Base-by-base conservation (phyloP, 2,329 filamentous ascomycete genomes). In the Trichoderma simmonsii region DNA sequence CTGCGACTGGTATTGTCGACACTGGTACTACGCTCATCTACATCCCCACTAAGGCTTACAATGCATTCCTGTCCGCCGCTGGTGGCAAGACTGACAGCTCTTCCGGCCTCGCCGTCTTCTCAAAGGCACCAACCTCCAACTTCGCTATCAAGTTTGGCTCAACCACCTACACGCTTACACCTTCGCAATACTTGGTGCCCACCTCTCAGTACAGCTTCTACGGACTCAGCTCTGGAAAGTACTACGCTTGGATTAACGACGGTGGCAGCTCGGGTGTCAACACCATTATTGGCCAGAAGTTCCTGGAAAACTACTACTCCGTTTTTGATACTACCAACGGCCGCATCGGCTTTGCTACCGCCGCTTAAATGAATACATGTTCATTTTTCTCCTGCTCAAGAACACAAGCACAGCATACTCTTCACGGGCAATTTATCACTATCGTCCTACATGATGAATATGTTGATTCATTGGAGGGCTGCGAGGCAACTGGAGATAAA, bases 1-100 rank as follows among this genome's bases (percentile, higher is more conserved):
- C 70, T 32, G 72, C 71, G 34, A 72, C 72, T 26, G 76, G 73
- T 48, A 77, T 77, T 54, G 75, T 78, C 70, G 76, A 78, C 74
- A 77, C 75, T 21, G 76, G 77, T 39, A 77, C 76, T n/a, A 77
- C 76, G 0, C 73, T 78, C n/a, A 76, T 77, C 73, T 77, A 77
- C 71, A 75, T 76, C 73, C 74, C 77, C 24, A 77, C 74, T 18
- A 48, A 72, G 4, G 77, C 75, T 48, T 79, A 78, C 73, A 77
- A 72, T 63, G 74, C 71, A 34, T 78, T 79, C 75, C 74, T 79
- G 64, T 73, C 73, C 9, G 78, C 77, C 15, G n/a, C 77, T 18
- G 75, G 76, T 43, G 77, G 76, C 60, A 74, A 73, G 72, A 76
- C 73, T 15, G 76, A 78, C 34, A 70, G 68, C 70, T 74, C 72